phyloP scores from a whole-genome alignment of 352 stramenopile species.

The Pythium aphanidermatum region DNA sequence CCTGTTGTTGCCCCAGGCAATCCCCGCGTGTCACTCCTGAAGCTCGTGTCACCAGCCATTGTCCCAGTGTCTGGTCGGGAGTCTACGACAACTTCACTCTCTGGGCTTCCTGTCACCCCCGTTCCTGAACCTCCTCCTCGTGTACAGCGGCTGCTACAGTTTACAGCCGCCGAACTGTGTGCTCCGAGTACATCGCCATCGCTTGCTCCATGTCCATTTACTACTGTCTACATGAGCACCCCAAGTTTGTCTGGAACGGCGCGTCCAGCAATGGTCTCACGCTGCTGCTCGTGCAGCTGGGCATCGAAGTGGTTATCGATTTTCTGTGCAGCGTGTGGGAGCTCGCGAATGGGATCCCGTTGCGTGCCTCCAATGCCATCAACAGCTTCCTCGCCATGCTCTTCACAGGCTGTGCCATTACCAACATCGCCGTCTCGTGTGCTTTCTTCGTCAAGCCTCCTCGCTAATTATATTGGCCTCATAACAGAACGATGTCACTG shows the following conservation, averaged over 20 bases:
- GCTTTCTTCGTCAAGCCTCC: no score
- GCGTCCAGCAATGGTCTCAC: neutral
- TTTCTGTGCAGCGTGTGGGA: constrained; percentile 19
- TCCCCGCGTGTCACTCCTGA: no score
- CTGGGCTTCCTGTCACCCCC: no score
- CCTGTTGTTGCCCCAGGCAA: no score
- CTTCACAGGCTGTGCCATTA: constrained; percentile 1
- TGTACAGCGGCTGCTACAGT: constrained; percentile 5
- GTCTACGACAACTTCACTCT: no score
- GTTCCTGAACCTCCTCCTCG: no score
- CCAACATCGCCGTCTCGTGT: constrained; percentile 11
- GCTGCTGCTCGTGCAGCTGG: constrained; percentile 12
- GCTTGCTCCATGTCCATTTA: constrained; percentile 24
- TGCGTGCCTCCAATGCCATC: constrained; percentile 1
- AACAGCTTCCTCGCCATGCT: neutral
- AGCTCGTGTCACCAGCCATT: no score
- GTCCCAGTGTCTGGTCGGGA: no score
- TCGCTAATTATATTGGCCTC: no score
- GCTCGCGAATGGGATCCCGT: constrained; percentile 16
- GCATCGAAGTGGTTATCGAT: constrained; percentile 24
- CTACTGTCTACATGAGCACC: constrained; percentile 17
- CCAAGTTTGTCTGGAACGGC: constrained; percentile 16
- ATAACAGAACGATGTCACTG: no score
- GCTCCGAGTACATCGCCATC: constrained; percentile 34
- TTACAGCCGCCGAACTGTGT: constrained; percentile 22